Conservation (phyloP, 140 eudicot genomes). For the Erigeron philadelphicus region DNA sequence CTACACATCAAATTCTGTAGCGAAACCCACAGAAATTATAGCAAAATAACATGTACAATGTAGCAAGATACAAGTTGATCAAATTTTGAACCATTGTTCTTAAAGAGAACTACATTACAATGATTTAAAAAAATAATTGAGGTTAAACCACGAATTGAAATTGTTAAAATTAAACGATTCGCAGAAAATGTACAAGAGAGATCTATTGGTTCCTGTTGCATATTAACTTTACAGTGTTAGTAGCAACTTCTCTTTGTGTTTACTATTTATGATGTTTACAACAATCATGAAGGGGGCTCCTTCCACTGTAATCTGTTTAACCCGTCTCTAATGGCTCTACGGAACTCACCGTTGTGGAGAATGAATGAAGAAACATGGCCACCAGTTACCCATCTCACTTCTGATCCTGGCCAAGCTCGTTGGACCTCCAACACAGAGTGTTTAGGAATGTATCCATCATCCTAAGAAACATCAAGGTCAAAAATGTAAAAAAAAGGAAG, state of each 20-base stretch:
- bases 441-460: conserved; percentile 92
- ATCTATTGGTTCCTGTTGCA: conserved; percentile 16
- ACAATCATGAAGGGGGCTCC: conserved; percentile 41
- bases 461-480: conserved; percentile 40
- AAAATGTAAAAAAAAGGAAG: neutral
- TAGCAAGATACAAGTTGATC: too few species aligned
- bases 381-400: conserved; percentile 97
- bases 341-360: conserved; percentile 73
- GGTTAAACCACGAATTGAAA: neutral
- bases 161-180: neutral
- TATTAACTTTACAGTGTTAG: conserved; percentile 27
- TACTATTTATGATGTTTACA: neutral
- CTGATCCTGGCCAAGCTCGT: conserved; percentile 97
- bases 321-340: conserved; percentile 79
- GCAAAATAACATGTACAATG: too few species aligned
- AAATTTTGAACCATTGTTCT: too few species aligned
- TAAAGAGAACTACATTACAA: too few species aligned
- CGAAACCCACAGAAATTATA: too few species aligned
- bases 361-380: conserved; percentile 95
- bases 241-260: conserved; percentile 10
- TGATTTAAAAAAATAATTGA: conserved; percentile 28
- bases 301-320: conserved; percentile 79
- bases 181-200: conserved; percentile 17
- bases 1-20: too few species aligned
- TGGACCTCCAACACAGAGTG: conserved; percentile 95